phyloP scores from a whole-genome alignment of 306 rosid genomes.

The Sophora flavescens region DNA sequence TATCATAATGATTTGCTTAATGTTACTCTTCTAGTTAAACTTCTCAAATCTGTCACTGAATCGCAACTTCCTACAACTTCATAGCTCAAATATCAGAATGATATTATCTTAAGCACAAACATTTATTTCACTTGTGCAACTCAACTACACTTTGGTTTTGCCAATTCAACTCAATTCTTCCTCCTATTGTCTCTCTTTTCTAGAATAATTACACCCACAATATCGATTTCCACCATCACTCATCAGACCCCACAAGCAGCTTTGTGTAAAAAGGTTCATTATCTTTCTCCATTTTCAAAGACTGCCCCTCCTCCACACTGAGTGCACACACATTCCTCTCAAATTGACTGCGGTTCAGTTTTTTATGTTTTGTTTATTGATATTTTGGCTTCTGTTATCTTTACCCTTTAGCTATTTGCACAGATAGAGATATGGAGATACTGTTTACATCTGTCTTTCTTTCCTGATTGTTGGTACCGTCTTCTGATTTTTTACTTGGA shows the following conservation, averaged over 20 bases:
- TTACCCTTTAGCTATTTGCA: constrained; percentile 7
- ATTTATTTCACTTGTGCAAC: constrained; percentile 1
- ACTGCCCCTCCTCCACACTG: background rate
- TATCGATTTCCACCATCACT: constrained; percentile 16
- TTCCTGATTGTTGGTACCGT: background rate
- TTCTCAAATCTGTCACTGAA: background rate
- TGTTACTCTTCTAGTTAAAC: background rate
- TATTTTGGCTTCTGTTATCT: constrained; percentile 3
- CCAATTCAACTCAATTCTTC: background rate
- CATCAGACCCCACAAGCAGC: constrained; percentile 15
- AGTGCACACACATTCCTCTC: constrained; percentile 11
- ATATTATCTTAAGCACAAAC: background rate
- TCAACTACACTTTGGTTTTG: background rate
- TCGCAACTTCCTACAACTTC: background rate
- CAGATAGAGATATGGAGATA: background rate
- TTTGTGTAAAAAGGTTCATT: constrained; percentile 7
- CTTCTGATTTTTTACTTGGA: constrained; percentile 13
- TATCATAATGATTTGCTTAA: background rate
- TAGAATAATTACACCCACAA: background rate
- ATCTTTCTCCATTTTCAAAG: background rate
- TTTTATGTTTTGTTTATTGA: background rate
- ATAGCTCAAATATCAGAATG: background rate
- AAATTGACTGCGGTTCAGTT: constrained; percentile 10
- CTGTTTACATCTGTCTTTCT: constrained; percentile 4
- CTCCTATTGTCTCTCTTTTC: background rate